Base-by-base conservation (phyloP, 441 rosid species). In the Adansonia grandidieri region DNA sequence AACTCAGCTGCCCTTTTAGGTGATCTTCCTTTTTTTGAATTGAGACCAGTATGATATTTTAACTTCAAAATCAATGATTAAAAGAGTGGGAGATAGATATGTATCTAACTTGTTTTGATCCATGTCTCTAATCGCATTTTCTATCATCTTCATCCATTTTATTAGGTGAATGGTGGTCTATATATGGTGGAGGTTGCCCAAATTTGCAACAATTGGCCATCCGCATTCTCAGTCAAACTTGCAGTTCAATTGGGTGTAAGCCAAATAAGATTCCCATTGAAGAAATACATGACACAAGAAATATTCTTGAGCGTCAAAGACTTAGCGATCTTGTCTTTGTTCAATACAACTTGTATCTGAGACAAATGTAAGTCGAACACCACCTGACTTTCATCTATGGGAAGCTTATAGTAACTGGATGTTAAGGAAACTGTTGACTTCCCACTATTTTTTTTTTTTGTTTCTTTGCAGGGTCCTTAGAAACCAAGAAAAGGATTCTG, bases 101-200 rank as follows among this genome's bases (percentile, higher is more conserved):
- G 47, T 9, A 9, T 71, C 48, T 32, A 54, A 37, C 40, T 37
- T 37, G 40, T 37, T 37, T 37, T 37, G 40, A 37, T 37, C 40
- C 40, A 37, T 37, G 40, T 37, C 40, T 48, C 15, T 5, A 17
- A 63, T 40, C 19, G 45, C 62, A 42, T 51, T 56, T 17, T 73
- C 77, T 83, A 73, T 82, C 47, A 28, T 79, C 15, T 73, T 56
- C 51, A 17, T 73, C 42, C 32, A 54, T 57, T 11, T 57, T 42
- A 57, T 57, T 79, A 96, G 99, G 88, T 82, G 98, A 96, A 81
- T 96, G 99, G 99, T 96, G 99, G 98, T 87, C 92, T 75, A 88
- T 97, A 4, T 94, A 92, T 77, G 98, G 96, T 64, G 98, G 96
- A 81, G 88, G 92, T 78, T 94, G 98, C 87, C 93, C 95, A 57